Base-by-base conservation (phyloP, 148 eudicot genomes). In the Beta vulgaris region DNA sequence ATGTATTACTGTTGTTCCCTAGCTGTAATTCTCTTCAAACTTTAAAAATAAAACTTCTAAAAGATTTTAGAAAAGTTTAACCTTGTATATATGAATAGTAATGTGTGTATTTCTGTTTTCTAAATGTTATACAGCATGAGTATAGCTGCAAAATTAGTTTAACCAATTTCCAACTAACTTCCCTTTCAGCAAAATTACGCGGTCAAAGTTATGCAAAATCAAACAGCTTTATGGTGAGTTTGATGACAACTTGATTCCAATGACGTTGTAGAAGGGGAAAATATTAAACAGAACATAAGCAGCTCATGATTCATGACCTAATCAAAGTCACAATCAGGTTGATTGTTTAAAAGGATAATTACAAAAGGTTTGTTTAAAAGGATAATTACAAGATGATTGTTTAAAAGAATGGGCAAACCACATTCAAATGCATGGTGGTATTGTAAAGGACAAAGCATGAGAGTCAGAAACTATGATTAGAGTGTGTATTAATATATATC, bases 281-380 rank as follows among this genome's bases (percentile, higher is more conserved):
- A 18, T 1, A 18, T 59, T 14, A 5, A 26, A n/a, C 35, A n/a
- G 55, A 13, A 25, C 36, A 23, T 19, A 66, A 66, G 23, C 66
- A 59, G 73, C 16, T 54, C 58, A 76, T 69, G 68, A 69, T 21
- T 39, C 26, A 69, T 77, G 74, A 69, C 59, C 44, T 32, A 59
- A 69, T 76, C 73, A 76, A 76, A 34, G 79, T 76, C 58, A 29
- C 72, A 31, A n/a, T n/a, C n/a, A n/a, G n/a, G n/a, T n/a, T n/a
- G n/a, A n/a, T n/a, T n/a, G n/a, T n/a, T n/a, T n/a, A n/a, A n/a
- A n/a, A n/a, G n/a, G n/a, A n/a, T n/a, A n/a, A n/a, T n/a, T n/a
- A n/a, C n/a, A n/a, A n/a, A n/a, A n/a, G n/a, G 10, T 36, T 68
- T 26, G 29, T 67, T 51, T 40, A 59, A 35, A 23, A 34, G 74